These are phyloP conservation scores for Candida piceae DNA, from an alignment of 805 yeast genomes.

Conservation along the genomic window DNA sequence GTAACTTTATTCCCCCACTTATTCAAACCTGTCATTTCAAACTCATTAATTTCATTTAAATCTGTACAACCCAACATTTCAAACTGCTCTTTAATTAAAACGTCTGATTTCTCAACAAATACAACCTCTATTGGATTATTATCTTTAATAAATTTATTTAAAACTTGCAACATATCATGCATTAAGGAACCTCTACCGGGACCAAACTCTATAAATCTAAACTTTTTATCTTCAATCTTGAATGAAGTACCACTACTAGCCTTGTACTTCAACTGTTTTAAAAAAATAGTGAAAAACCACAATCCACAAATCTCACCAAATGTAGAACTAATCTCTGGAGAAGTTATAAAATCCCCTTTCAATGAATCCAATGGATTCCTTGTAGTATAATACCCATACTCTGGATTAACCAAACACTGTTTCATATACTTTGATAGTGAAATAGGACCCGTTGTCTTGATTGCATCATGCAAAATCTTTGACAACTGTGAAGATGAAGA, in stretches of 20 bases:
- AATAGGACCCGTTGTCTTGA: constrained; percentile 71
- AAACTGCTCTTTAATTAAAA: constrained; percentile 54
- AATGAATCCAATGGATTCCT: constrained; percentile 52
- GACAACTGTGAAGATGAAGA: no score
- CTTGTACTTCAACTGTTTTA: constrained; percentile 47
- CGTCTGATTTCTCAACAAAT: constrained; percentile 68
- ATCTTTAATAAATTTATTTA: constrained; percentile 35
- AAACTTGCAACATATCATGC: constrained; percentile 52
- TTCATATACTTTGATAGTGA: constrained; percentile 71
- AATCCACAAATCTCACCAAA: constrained; percentile 83
- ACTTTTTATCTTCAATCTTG: constrained; percentile 22
- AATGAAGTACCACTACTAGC: constrained; percentile 8
- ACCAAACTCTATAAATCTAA: constrained; percentile 70
- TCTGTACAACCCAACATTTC: constrained; percentile 38
- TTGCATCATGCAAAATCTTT: constrained; percentile 36
- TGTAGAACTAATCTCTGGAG: constrained; percentile 83
- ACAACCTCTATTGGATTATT: constrained; percentile 40
- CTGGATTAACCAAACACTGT: constrained; percentile 75
- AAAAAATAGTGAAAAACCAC: constrained; percentile 60
- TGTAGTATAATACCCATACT: constrained; percentile 74
- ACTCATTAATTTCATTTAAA: constrained; percentile 28
- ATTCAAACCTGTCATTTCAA: constrained; percentile 34
- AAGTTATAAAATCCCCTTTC: constrained; percentile 73
- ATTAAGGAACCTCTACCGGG: constrained; percentile 83
- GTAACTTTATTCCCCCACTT: constrained; percentile 47